Evolutionary conservation across 805 yeast species (phyloP).

Genomic region (Hanseniaspora taiwanica): DNA sequence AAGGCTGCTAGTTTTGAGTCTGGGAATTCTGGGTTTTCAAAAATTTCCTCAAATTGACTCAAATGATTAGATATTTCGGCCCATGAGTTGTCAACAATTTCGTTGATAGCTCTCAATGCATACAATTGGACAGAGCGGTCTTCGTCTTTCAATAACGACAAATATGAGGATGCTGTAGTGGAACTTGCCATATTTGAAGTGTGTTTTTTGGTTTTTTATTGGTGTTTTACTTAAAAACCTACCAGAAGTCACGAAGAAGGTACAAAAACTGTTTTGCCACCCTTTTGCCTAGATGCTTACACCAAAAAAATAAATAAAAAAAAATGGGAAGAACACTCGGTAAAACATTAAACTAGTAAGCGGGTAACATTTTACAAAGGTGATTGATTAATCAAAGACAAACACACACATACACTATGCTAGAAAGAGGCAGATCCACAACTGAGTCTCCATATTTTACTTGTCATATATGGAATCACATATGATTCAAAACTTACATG

Average conservation of each 20-base stretch:
- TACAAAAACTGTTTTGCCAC: slow-evolving; percentile 6
- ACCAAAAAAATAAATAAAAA: no score
- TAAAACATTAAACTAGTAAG: not conserved
- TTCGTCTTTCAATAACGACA: slow-evolving; percentile 77
- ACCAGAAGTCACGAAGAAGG: no score
- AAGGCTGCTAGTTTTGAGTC: slow-evolving; percentile 79
- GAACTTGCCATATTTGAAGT: slow-evolving; percentile 25
- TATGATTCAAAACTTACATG: no score
- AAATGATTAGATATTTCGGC: slow-evolving; percentile 91
- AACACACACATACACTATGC: no score
- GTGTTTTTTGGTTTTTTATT: not conserved
- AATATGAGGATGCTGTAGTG: slow-evolving; percentile 81
- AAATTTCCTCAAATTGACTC: slow-evolving; percentile 78
- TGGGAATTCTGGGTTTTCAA: slow-evolving; percentile 69
- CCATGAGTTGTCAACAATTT: slow-evolving; percentile 85
- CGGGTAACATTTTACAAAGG: not conserved
- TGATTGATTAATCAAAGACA: not conserved
- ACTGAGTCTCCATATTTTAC: no score
- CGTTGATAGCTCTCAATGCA: slow-evolving; percentile 73
- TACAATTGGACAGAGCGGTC: slow-evolving; percentile 67
- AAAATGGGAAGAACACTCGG: no score
- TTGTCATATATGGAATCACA: no score
- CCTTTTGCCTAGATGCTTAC: no score
- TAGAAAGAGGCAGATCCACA: no score
- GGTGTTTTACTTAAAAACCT: not conserved